A percentile compares a stretch with the other conserved stretches of the same genome.
phyloP scores from a whole-genome alignment of 1,284 basidiomycete species.

The Fomitopsis palustris region DNA sequence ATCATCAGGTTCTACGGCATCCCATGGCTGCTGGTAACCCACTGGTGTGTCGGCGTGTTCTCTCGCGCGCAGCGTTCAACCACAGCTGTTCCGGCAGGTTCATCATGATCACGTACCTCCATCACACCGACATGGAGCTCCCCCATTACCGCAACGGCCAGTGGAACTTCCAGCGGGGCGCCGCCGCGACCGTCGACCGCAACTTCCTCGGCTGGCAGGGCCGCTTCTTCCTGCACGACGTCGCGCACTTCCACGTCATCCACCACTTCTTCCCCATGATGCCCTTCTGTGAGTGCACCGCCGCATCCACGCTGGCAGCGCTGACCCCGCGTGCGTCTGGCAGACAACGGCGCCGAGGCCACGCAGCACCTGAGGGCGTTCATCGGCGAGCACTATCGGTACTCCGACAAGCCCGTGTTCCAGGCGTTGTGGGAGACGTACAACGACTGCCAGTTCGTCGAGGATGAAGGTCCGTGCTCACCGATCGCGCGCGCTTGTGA shows the following conservation, averaged over 20 bases:
- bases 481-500: not conserved
- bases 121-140: conserved; percentile 37
- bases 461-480: conserved; percentile 42
- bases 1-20: conserved; percentile 55
- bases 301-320: not conserved
- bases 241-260: conserved; percentile 41
- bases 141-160: conserved; percentile 38
- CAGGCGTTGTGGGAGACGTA: conserved; percentile 54
- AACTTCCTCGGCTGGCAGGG: conserved; percentile 50
- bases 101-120: conserved; percentile 39
- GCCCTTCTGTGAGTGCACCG: conserved; percentile 23
- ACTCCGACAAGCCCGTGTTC: conserved; percentile 46
- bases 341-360: conserved; percentile 47
- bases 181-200: conserved; percentile 53
- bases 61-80: not conserved
- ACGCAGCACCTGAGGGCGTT: conserved; percentile 48
- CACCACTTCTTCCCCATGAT: conserved; percentile 36
- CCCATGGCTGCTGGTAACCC: conserved; percentile 53
- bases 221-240: conserved; percentile 40
- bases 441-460: conserved; percentile 67
- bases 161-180: conserved; percentile 57
- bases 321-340: not conserved
- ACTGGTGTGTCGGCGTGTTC: conserved; percentile 39
- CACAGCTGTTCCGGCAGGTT: conserved; percentile 28
- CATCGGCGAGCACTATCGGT: conserved; percentile 50